Conservation (phyloP, 2,329 filamentous ascomycete species). For the Apiospora arundinis region DNA sequence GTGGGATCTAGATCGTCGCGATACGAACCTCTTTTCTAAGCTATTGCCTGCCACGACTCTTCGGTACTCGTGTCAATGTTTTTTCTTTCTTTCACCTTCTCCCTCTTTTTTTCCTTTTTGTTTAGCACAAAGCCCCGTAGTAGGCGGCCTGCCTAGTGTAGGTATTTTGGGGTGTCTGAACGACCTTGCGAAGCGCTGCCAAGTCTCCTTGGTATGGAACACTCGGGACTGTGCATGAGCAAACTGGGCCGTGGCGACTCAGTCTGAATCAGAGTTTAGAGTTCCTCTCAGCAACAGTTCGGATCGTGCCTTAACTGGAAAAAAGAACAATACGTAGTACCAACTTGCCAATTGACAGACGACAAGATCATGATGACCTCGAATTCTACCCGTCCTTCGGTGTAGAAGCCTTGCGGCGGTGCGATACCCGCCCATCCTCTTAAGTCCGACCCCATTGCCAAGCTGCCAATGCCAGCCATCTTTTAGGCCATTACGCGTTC, state of each 20-base stretch:
- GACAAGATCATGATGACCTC: not conserved
- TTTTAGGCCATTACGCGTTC: slow-evolving; percentile 9
- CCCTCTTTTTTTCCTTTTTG: not conserved
- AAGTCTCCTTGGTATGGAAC: not conserved
- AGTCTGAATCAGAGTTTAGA: not conserved
- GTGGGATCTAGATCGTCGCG: not conserved
- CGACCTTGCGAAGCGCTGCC: slow-evolving; percentile 11
- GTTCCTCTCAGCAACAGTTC: slow-evolving; percentile 4
- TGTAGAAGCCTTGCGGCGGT: not conserved
- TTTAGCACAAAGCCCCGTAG: not conserved
- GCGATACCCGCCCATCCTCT: not conserved
- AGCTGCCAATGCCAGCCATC: slow-evolving; percentile 9
- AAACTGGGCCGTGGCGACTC: not conserved
- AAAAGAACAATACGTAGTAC: not conserved
- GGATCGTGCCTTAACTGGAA: not conserved
- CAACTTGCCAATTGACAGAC: too few relatives aligned
- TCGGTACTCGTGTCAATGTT: not conserved
- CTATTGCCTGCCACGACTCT: not conserved
- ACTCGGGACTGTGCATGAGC: not conserved
- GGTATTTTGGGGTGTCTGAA: not conserved
- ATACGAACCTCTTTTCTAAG: not conserved
- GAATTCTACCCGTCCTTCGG: not conserved
- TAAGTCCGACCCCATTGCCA: slow-evolving; percentile 8
- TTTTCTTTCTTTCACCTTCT: not conserved
- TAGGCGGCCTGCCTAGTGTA: not conserved